A percentile compares a stretch with the other conserved stretches of the same genome.
phyloP scores from a whole-genome alignment of 768 basidiomycete genomes.

The Holtermanniella nyarrowii region DNA sequence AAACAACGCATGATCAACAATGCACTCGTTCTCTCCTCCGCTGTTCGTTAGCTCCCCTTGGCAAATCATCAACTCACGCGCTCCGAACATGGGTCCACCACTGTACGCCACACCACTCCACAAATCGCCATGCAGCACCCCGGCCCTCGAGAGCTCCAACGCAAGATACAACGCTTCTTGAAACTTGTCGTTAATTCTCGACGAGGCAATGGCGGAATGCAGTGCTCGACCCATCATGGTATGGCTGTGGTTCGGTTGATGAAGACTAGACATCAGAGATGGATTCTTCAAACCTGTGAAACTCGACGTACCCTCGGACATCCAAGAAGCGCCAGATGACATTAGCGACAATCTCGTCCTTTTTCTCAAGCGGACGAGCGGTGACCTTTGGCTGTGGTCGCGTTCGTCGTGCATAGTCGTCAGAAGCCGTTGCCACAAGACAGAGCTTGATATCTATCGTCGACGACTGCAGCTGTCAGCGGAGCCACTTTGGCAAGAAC shows the following conservation, averaged over 20 bases:
- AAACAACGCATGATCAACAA: constrained; percentile 91
- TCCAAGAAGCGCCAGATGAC: constrained; percentile 98
- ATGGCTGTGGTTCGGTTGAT: constrained; percentile 73
- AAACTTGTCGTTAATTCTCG: constrained; percentile 92
- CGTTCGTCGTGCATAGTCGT: constrained; percentile 71
- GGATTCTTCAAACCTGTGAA: background rate
- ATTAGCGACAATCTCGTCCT: constrained; percentile 96
- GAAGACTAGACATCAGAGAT: constrained; percentile 5
- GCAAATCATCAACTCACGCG: constrained; percentile 48
- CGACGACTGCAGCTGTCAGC: constrained; percentile 56
- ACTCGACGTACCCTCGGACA: constrained; percentile 66
- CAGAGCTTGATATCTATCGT: constrained; percentile 95
- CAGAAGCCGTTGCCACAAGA: constrained; percentile 75
- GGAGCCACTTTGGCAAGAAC: background rate
- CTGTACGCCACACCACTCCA: constrained; percentile 83
- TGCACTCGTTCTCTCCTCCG: constrained; percentile 90
- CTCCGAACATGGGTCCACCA: constrained; percentile 90
- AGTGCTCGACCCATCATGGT: constrained; percentile 85
- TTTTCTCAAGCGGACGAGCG: constrained; percentile 69
- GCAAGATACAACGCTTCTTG: constrained; percentile 93
- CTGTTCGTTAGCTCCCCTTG: constrained; percentile 44
- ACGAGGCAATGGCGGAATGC: constrained; percentile 64
- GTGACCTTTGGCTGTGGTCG: constrained; percentile 40
- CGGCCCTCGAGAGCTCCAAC: constrained; percentile 89
- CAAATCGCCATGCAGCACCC: constrained; percentile 86